Evolutionary conservation across 345 rosid species (phyloP), one percentile per base, ranked within the genome.

Genomic region (Mallotus nudiflorus): DNA sequence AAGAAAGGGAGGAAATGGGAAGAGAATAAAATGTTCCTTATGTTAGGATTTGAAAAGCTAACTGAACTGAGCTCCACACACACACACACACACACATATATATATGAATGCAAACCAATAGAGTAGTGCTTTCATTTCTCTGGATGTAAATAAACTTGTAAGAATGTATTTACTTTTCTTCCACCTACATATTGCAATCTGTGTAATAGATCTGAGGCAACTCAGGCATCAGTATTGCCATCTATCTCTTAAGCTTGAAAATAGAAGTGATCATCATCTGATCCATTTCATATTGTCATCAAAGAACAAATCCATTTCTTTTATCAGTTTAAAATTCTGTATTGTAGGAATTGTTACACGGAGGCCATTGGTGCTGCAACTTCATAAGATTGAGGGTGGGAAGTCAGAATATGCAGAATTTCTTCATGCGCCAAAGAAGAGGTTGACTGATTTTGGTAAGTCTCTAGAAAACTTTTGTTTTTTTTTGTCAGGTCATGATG

Each of bases 361-460:
- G 78, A 90, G 99, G 81, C 99, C 99, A 29, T 74, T 95, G 87
- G 99, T 92, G 58, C 78, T 92, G 83, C 99, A 95, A 77, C 98
- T 95, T 80, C 99, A 95, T 69, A 89, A 95, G 84, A 85, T 86
- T 3, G 96, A 89, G 35, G 82, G 74, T 37, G 98, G 93, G 28
- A 74, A 78, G 52, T 19, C 89, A 22, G 99, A 96, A 19, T 91
- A 96, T 70, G 97, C 96, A 1, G 99, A 92, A 82, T 95, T 95
- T 84, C 99, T 95, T 75, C 99, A 95, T 81, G 84, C 89, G n/a
- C 96, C 98, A 15, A 92, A 71, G 80, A 91, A 77, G 94, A 96
- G 27, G 82, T 76, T 78, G 37, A 55, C 88, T 72, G 98, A 96
- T 83, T 96, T 92, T 68, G 92, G 97, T 95, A 89, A 54, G 85